Conservation (phyloP, 2,329 filamentous ascomycete species). For the Cucurbitaria berberidis region DNA sequence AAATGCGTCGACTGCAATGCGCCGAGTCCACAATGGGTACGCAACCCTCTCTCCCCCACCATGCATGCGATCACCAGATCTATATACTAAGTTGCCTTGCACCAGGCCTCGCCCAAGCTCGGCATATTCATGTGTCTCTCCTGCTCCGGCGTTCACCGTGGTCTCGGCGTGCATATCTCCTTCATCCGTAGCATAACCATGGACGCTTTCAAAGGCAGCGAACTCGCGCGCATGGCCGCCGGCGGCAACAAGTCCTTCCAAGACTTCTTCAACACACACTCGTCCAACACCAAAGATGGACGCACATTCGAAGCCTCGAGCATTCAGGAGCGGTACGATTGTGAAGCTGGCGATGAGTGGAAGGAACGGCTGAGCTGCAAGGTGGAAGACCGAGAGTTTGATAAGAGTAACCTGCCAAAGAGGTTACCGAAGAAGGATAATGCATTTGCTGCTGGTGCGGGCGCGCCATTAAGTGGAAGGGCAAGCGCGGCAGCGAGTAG, state of each 20-base stretch:
- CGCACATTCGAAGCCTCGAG: conserved; percentile 81
- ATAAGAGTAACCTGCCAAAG: conserved; percentile 69
- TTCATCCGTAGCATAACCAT: conserved; percentile 98
- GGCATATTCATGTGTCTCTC: conserved; percentile 98
- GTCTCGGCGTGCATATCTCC: conserved; percentile 95
- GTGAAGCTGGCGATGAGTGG: conserved; percentile 91
- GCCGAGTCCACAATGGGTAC: conserved; percentile 96
- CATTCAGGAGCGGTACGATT: conserved; percentile 88
- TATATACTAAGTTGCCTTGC: conserved; percentile 23
- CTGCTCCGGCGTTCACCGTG: conserved; percentile 93
- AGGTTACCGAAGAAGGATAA: conserved; percentile 44
- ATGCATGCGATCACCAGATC: conserved; percentile 9
- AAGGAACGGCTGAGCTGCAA: conserved; percentile 88
- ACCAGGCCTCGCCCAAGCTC: conserved; percentile 83
- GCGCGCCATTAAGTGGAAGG: conserved; percentile 40
- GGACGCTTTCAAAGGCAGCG: conserved; percentile 94
- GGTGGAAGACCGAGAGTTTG: conserved; percentile 86
- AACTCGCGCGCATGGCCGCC: conserved; percentile 91
- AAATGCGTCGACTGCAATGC: conserved; percentile 94
- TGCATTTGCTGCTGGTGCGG: conserved; percentile 26
- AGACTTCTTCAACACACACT: conserved; percentile 75
- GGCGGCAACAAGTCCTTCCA: conserved; percentile 91
- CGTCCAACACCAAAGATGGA: conserved; percentile 53
- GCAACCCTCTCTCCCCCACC: conserved; percentile 23
- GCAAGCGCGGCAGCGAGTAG: conserved; percentile 46